Base-by-base conservation (phyloP, 495 filamentous ascomycete species). In the Aspergillus leporis region DNA sequence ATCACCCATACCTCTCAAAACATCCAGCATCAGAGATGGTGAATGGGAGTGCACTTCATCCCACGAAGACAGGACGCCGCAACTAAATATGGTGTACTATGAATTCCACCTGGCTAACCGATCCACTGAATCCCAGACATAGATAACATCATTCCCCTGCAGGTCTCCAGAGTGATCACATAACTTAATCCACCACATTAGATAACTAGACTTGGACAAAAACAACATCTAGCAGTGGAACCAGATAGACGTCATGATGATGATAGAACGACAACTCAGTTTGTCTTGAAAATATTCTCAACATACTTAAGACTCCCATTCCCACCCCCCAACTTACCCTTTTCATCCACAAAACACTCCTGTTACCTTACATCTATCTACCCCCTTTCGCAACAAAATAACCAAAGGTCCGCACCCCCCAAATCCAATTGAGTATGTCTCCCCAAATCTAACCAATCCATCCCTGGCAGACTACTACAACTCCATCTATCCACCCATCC, bases 221-320 rank as follows among this genome's bases (percentile, higher is more conserved):
- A 22, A 16, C 36, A 23, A 40, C 45, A 21, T 47, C 43, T 14
- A 47, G 3, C 43, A 25, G 22, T 47, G 43, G 22, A 19, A 47
- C 43, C 43, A 49, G 49, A 28, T 5, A 32, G 13, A 59, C 61
- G 52, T 59, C 61, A 63, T 59, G 5, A 63, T 56, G 56, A 63
- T 55, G 51, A 48, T 25, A 32, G 25, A 30, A 10, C 40, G 13
- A 9, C 25, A 13, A 48, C 16, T 8, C 32, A 36, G 32, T 36
- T 36, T 9, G 32, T 8, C 10, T 8, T 36, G 25, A 28, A 28
- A 28, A 6, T 6, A 28, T 28, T 3, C 25, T 28, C 6, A 28
- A 6, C 25, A 28, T 28, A 28, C 25, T 28, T 28, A 28, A 28
- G 6, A 28, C 25, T 28, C 25, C 25, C 25, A 3, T 40, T 12